Conservation (phyloP, 352 stramenopile species). For the Pilasporangium apinafurcum region DNA sequence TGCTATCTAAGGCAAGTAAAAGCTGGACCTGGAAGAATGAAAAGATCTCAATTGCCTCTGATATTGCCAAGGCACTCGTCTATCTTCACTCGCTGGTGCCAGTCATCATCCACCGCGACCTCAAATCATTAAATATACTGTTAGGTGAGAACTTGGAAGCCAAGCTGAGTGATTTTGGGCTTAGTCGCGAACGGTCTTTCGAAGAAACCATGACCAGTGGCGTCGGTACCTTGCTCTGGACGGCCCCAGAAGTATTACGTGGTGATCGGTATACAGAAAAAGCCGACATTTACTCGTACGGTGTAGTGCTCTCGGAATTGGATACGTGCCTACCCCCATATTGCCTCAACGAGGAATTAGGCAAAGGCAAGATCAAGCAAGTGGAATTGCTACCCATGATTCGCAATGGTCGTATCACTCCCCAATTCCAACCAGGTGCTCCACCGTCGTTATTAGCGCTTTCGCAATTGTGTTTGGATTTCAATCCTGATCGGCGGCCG, state of each 20-base stretch:
- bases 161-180: constrained; percentile 57
- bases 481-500: constrained; percentile 25
- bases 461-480: constrained; percentile 21
- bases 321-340: constrained; percentile 55
- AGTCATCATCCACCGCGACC: constrained; percentile 57
- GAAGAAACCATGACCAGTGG: constrained; percentile 66
- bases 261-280: constrained; percentile 51
- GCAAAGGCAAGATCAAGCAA: constrained; percentile 25
- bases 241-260: constrained; percentile 44
- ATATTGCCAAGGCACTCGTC: constrained; percentile 52
- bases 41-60: constrained; percentile 50
- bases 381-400: constrained; percentile 56
- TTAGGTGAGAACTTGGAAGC: constrained; percentile 31
- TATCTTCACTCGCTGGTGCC: constrained; percentile 55
- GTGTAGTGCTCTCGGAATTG: constrained; percentile 53
- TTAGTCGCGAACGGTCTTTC: constrained; percentile 42
- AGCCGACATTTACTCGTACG: constrained; percentile 60
- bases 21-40: constrained; percentile 30
- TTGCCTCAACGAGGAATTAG: constrained; percentile 38
- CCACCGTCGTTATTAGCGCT: constrained; percentile 23
- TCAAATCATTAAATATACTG: constrained; percentile 65
- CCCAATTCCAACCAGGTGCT: constrained; percentile 29
- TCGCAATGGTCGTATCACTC: constrained; percentile 31
- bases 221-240: constrained; percentile 57
- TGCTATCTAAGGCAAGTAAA: constrained; percentile 29